phyloP scores from a whole-genome alignment of 805 yeast genomes.

The Komagataella phaffii region DNA sequence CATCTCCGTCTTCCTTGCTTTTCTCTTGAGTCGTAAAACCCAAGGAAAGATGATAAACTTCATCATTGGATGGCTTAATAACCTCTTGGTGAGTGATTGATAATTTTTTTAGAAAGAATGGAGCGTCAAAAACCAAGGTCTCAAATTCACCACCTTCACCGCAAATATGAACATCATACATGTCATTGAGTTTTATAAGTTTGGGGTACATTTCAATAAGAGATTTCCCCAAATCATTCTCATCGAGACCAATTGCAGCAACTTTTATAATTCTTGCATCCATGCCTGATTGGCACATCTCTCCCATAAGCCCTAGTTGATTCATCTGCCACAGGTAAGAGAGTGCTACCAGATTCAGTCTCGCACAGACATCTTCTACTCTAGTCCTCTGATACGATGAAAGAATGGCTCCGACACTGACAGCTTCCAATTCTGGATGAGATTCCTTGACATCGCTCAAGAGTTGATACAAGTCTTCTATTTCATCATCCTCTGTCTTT shows the following conservation, averaged over 20 bases:
- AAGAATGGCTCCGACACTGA: conserved; percentile 90
- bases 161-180: conserved; percentile 82
- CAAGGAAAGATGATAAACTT: conserved; percentile 55
- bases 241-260: conserved; percentile 77
- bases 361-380: conserved; percentile 79
- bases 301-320: conserved; percentile 67
- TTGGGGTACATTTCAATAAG: conserved; percentile 49
- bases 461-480: conserved; percentile 63
- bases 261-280: conserved; percentile 87
- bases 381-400: conserved; percentile 93
- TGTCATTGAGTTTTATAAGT: conserved; percentile 39
- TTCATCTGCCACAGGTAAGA: conserved; percentile 86
- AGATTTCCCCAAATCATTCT: conserved; percentile 53
- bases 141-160: conserved; percentile 99
- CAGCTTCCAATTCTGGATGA: conserved; percentile 71
- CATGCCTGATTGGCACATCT: conserved; percentile 52
- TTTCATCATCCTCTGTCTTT: conserved; percentile 65
- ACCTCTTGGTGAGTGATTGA: conserved; percentile 25
- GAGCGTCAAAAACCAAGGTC: conserved; percentile 82
- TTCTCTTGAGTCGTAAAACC: conserved; percentile 34
- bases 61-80: conserved; percentile 41
- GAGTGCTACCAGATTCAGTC: conserved; percentile 55
- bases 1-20: conserved; percentile 5
- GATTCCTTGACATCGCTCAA: conserved; percentile 29
- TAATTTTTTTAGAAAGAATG: conserved; percentile 50